phyloP scores from a whole-genome alignment of 768 basidiomycete genomes.

The Butyriboletus loyo region DNA sequence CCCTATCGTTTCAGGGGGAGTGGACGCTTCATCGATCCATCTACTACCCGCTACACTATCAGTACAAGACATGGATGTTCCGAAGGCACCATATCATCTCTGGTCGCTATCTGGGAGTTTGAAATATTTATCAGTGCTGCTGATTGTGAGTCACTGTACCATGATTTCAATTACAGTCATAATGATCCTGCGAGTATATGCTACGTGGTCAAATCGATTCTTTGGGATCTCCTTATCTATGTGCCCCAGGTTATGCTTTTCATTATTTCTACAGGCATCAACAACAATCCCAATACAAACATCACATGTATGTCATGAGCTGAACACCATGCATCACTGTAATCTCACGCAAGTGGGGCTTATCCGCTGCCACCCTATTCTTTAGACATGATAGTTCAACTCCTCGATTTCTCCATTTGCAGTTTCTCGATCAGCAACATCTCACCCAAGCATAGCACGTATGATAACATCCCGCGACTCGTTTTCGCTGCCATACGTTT shows the following conservation, averaged over 20 bases:
- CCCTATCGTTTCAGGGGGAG: too few species aligned
- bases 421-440: neutral
- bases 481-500: neutral
- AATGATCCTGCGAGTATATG: neutral
- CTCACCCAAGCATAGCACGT: fast-evolving
- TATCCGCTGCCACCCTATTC: neutral
- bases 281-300: neutral
- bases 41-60: neutral
- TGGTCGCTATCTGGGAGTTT: neutral
- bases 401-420: neutral
- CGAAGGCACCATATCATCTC: neutral
- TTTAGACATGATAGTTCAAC: neutral
- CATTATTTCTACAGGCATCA: neutral
- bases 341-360: neutral
- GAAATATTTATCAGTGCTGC: neutral
- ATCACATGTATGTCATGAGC: neutral
- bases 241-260: too few species aligned
- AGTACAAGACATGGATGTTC: neutral
- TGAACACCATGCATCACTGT: neutral
- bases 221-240: too few species aligned
- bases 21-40: too few species aligned
- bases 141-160: neutral
- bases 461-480: neutral
- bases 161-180: neutral
- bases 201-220: too few species aligned